Percentiles rank a stretch among this genome's conserved stretches.
phyloP scores from a whole-genome alignment of 768 basidiomycete species.

The Melanogaster broomeanus region DNA sequence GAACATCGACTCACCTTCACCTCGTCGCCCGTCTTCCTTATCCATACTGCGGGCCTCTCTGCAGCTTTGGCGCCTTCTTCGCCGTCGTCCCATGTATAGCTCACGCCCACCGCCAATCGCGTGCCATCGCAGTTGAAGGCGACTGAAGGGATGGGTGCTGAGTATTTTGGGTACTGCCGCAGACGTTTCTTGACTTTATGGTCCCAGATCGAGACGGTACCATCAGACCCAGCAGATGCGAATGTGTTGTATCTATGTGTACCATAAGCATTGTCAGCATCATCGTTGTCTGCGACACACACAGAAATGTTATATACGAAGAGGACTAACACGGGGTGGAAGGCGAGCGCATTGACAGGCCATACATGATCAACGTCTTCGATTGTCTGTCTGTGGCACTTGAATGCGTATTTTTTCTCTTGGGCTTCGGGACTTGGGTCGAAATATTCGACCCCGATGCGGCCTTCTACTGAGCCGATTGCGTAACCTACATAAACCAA shows the following conservation, averaged over 20 bases:
- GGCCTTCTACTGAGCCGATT: conserved; percentile 90
- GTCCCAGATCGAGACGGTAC: conserved; percentile 95
- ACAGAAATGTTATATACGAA: neutral
- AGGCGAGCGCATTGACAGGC: conserved; percentile 94
- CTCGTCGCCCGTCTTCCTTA: conserved; percentile 72
- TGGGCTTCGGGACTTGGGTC: conserved; percentile 78
- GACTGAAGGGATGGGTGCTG: conserved; percentile 71
- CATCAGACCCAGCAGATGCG: conserved; percentile 93
- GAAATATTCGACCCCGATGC: conserved; percentile 97
- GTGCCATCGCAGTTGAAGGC: conserved; percentile 85
- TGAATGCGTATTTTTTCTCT: conserved; percentile 85
- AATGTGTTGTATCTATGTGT: conserved; percentile 84
- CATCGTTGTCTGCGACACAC: neutral
- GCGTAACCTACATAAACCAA: conserved; percentile 70
- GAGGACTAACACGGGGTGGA: conserved; percentile 75
- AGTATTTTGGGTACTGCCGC: conserved; percentile 84
- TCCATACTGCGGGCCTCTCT: conserved; percentile 58
- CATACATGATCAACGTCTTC: conserved; percentile 94
- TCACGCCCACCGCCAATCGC: conserved; percentile 79
- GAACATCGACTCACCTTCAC: conserved; percentile 55
- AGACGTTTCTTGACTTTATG: conserved; percentile 95
- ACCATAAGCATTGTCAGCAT: neutral
- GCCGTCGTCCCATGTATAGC: conserved; percentile 91
- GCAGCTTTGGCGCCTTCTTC: conserved; percentile 69
- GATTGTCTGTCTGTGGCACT: conserved; percentile 90